Percentiles rank a stretch among this genome's conserved stretches.
These are phyloP conservation scores for Penstemon davidsonii DNA, from an alignment of 257 asterid genomes.

Conservation along the genomic window DNA sequence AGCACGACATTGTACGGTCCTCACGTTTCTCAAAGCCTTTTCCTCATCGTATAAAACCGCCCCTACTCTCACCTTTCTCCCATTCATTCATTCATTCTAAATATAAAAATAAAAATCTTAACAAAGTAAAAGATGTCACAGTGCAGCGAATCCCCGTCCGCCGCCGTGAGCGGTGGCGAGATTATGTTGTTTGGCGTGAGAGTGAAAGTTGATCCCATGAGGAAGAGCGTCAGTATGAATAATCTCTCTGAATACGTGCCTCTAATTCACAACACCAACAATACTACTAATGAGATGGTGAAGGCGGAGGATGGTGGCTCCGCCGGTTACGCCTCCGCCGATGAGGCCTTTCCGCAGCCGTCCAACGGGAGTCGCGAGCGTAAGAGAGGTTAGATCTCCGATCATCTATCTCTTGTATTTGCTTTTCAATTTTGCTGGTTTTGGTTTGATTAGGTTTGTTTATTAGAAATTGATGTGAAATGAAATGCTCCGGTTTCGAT, in stretches of 20 bases:
- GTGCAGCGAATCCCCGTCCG: conserved; percentile 39
- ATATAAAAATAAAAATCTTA: conserved; percentile 29
- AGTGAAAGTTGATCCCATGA: conserved; percentile 77
- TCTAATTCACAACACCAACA: conserved; percentile 15
- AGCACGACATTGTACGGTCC: conserved; percentile 45
- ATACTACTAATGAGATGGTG: conserved; percentile 26
- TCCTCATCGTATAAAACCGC: conserved; percentile 32
- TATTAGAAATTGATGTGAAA: no score
- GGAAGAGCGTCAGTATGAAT: conserved; percentile 89
- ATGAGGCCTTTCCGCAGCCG: conserved; percentile 57
- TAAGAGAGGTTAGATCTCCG: conserved; percentile 76
- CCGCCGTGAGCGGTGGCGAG: conserved; percentile 47
- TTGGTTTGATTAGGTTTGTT: not conserved
- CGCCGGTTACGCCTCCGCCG: conserved; percentile 76
- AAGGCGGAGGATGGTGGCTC: conserved; percentile 36
- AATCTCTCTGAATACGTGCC: conserved; percentile 71
- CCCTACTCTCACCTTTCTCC: conserved; percentile 15
- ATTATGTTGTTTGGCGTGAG: conserved; percentile 84
- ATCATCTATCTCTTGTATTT: not conserved
- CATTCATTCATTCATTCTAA: conserved; percentile 27
- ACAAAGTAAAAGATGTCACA: conserved; percentile 30
- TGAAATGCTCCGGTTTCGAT: no score
- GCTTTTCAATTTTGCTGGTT: not conserved
- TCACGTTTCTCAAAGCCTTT: conserved; percentile 38
- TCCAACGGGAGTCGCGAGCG: conserved; percentile 70